These are phyloP conservation scores for Collybia sp. DNA, from an alignment of 768 basidiomycete species.

Conservation along the genomic window DNA sequence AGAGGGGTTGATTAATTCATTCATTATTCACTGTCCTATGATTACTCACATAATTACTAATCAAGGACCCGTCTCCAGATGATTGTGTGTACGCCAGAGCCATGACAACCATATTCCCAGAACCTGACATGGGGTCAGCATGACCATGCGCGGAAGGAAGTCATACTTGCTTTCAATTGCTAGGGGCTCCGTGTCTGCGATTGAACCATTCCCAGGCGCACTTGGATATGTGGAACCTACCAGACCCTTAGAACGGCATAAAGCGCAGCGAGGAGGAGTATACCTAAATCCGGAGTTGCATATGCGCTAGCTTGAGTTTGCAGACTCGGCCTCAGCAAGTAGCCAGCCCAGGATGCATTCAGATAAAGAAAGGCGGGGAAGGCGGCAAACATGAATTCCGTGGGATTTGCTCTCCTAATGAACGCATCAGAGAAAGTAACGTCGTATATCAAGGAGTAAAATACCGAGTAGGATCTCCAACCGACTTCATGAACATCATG, in stretches of 20 bases:
- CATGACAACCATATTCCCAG: no score
- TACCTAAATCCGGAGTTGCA: slow-evolving; percentile 59
- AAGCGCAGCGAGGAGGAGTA: slow-evolving; percentile 7
- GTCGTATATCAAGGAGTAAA: slow-evolving; percentile 2
- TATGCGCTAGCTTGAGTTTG: slow-evolving; percentile 59
- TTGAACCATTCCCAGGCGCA: slow-evolving; percentile 37
- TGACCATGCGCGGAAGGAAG: no score
- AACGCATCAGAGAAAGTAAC: slow-evolving; percentile 1
- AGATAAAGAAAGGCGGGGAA: slow-evolving; percentile 52
- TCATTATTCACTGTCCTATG: no score
- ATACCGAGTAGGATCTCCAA: background rate
- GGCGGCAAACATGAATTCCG: slow-evolving; percentile 50
- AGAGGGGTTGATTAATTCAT: no score
- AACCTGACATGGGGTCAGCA: no score
- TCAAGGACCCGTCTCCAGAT: no score
- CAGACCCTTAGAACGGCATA: background rate
- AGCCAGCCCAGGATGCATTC: slow-evolving; percentile 28
- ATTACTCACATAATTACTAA: no score
- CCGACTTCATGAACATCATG: slow-evolving; percentile 55
- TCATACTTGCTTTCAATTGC: slow-evolving; percentile 45
- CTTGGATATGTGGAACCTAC: slow-evolving; percentile 36
- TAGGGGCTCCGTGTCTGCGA: slow-evolving; percentile 49
- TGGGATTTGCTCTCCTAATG: slow-evolving; percentile 44
- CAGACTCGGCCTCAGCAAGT: slow-evolving; percentile 53
- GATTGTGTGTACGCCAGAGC: no score